Evolutionary conservation across 208 protist species (phyloP).

Genomic region (Leishmania aethiopica): DNA sequence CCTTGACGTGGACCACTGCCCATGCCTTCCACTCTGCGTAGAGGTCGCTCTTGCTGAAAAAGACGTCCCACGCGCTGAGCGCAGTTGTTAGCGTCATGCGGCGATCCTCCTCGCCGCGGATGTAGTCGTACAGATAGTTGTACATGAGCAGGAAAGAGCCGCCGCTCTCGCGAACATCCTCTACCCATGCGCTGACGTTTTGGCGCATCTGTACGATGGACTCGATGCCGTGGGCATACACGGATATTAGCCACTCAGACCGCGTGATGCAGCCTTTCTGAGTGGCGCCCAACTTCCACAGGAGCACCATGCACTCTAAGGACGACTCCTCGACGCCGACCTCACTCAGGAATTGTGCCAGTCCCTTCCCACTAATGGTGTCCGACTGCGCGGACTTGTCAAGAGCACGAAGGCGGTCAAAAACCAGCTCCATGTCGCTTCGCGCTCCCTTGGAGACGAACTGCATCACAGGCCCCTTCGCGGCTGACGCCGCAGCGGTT

Average conservation of each 20-base stretch:
- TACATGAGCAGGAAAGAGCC: constrained; percentile 72
- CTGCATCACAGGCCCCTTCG: constrained; percentile 4
- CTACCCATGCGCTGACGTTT: constrained; percentile 52
- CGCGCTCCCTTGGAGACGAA: constrained; percentile 26
- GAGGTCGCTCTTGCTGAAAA: constrained; percentile 44
- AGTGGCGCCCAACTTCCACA: constrained; percentile 80
- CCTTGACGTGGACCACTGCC: constrained; percentile 40
- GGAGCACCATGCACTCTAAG: constrained; percentile 67
- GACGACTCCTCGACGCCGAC: constrained; percentile 38
- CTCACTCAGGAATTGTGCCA: constrained; percentile 63
- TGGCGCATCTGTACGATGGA: constrained; percentile 44
- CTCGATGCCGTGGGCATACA: constrained; percentile 68
- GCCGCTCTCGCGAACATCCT: constrained; percentile 41
- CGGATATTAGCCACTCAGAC: constrained; percentile 68
- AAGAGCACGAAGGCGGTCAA: constrained; percentile 47
- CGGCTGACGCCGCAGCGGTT: neutral
- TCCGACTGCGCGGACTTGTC: constrained; percentile 54
- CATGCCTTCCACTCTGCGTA: constrained; percentile 57
- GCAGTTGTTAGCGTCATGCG: constrained; percentile 56
- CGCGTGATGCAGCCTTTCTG: constrained; percentile 53
- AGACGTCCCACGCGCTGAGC: constrained; percentile 59
- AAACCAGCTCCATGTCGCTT: constrained; percentile 66
- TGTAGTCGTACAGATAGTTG: constrained; percentile 86
- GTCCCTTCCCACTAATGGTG: constrained; percentile 51
- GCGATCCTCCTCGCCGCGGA: constrained; percentile 78